Conservation (phyloP, 345 rosid species). For the Eucalyptus lansdowneana region DNA sequence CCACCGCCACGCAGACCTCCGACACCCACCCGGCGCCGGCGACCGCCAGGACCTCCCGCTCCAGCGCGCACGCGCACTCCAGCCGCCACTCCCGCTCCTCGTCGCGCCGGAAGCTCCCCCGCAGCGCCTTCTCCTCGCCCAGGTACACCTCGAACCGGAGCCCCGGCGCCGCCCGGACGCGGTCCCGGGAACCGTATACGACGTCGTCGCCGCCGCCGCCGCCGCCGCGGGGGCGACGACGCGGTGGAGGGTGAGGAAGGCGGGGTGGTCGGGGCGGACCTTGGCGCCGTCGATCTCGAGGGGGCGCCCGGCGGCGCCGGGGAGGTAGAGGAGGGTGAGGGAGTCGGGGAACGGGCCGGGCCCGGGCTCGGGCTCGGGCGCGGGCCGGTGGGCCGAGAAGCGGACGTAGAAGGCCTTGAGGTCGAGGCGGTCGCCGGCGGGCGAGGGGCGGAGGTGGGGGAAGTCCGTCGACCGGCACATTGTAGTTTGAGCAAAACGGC, state of each 20-base stretch:
- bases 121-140: slow-evolving; percentile 45
- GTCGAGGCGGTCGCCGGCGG: slow-evolving; percentile 11
- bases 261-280: slow-evolving; percentile 43
- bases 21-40: slow-evolving; percentile 1
- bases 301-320: slow-evolving; percentile 37
- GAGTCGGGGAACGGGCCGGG: slow-evolving; percentile 24
- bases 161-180: slow-evolving; percentile 40
- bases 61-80: slow-evolving; percentile 47
- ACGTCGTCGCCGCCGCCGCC: slow-evolving; percentile 4
- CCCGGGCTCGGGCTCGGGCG: background rate
- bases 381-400: slow-evolving; percentile 11
- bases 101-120: slow-evolving; percentile 43
- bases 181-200: slow-evolving; percentile 51
- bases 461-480: slow-evolving; percentile 62
- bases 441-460: background rate
- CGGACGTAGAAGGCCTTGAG: slow-evolving; percentile 53
- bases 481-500: background rate
- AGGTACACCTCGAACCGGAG: slow-evolving; percentile 63
- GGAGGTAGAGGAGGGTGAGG: slow-evolving; percentile 62
- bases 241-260: slow-evolving; percentile 58
- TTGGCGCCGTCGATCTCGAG: slow-evolving; percentile 47
- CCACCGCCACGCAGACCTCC: slow-evolving; percentile 50
- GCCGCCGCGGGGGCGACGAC: slow-evolving; percentile 2
- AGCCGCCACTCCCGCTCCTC: slow-evolving; percentile 38
- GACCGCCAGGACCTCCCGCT: background rate